Evolutionary conservation across 140 eudicot genomes (phyloP), one percentile per base, ranked within the genome.

Genomic region (Senecio squalidus): DNA sequence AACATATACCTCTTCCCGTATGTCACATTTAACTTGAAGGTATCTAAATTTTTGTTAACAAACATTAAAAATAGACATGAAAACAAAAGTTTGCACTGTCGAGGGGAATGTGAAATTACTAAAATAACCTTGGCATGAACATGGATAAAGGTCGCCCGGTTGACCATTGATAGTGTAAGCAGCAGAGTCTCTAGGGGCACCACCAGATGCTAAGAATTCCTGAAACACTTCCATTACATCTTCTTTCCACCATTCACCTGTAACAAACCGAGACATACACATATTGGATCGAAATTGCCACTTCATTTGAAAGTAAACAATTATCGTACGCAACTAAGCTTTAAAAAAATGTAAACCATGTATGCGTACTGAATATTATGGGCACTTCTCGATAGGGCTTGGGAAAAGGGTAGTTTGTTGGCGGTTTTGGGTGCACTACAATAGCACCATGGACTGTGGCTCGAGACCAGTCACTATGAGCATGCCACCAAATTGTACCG

Each of bases 401-500:
- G 2, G 77, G 73, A 23, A 78, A 78, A 17, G 77, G 84, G 55
- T 68, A 58, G 30, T 0, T n/a, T 3, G 43, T 45, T 11, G 67
- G 70, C 15, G 53, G 58, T 5, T 46, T 44, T 3, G 74, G 84
- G 46, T 57, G 69, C 28, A 74, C 66, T 7, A 69, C 45, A 22
- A 78, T 52, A 1, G 84, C 74, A 31, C 84, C 80, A 50, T 77
- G 79, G 47, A 77, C 83, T 3, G 83, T 77, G 55, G 78, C 78
- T 54, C 83, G 43, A 60, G 74, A 52, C 84, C 84, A 78, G 25
- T 78, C 80, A 6, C 77, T 78, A 53, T 78, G 84, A 58, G 84
- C 84, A 6, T 78, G 84, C 84, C 84, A 78, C 84, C 84, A 73
- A 21, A 78, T 23, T 7, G 84, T 78, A 10, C 84, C 84, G 0